These are phyloP conservation scores for Beauveria sp. DNA, from an alignment of 2,329 filamentous ascomycete species.

Conservation along the genomic window DNA sequence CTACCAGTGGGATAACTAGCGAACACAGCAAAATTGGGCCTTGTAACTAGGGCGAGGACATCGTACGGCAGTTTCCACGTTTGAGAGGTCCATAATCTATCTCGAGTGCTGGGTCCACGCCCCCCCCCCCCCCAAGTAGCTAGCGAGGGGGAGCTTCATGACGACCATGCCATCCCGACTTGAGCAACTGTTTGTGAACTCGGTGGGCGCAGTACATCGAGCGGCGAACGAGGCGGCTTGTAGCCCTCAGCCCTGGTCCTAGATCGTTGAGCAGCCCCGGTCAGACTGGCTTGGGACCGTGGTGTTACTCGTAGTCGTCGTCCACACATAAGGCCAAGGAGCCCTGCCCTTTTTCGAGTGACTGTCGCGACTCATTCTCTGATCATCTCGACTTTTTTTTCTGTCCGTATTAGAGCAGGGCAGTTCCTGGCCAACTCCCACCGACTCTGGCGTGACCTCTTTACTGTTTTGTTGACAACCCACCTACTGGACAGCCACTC, in stretches of 20 bases:
- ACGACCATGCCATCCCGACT: slow-evolving; percentile 3
- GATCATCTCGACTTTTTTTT: not conserved
- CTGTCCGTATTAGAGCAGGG: not conserved
- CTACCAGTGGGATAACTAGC: not conserved
- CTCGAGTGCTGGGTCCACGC: slow-evolving; percentile 7
- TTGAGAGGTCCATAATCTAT: not conserved
- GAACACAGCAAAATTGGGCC: slow-evolving; percentile 4
- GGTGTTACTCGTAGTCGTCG: not conserved
- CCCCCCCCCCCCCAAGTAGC: slow-evolving; percentile 3
- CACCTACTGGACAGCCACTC: not conserved
- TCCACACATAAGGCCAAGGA: slow-evolving; percentile 9
- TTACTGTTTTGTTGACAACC: not conserved
- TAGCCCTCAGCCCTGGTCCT: slow-evolving; percentile 7
- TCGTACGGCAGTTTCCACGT: slow-evolving; percentile 5
- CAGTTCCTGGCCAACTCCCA: not conserved
- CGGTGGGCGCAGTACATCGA: not conserved
- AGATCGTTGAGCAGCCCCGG: slow-evolving; percentile 8
- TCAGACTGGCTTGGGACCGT: slow-evolving; percentile 5
- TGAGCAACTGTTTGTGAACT: not conserved
- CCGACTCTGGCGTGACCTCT: not conserved
- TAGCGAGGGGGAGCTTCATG: slow-evolving; percentile 4
- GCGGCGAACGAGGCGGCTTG: slow-evolving; percentile 1
- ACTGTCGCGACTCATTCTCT: not conserved
- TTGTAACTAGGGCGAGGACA: not conserved
- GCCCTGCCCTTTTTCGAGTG: not conserved